phyloP scores from a whole-genome alignment of 75 land plant genomes.

The Pseudotsuga menziesii region DNA sequence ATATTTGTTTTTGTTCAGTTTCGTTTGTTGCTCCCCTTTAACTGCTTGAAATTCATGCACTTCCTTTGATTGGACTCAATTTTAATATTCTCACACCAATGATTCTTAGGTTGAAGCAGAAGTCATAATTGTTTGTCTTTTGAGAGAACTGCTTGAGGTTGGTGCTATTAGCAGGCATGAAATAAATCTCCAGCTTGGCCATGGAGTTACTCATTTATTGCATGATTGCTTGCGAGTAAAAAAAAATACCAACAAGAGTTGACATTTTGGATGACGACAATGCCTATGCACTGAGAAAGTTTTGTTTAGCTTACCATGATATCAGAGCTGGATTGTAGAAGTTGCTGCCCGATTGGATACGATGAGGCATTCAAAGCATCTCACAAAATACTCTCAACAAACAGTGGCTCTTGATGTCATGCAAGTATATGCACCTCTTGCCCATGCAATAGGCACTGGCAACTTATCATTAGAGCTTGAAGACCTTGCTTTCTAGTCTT shows the following conservation, averaged over 20 bases:
- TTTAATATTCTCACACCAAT: neutral
- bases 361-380: constrained; percentile 64
- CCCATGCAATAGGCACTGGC: constrained; percentile 78
- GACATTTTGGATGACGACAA: constrained; percentile 72
- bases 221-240: constrained; percentile 74
- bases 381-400: constrained; percentile 79
- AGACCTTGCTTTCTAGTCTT: constrained; percentile 78
- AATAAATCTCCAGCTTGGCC: constrained; percentile 54
- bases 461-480: constrained; percentile 79
- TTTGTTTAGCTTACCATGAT: constrained; percentile 84
- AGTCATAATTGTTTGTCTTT: constrained; percentile 80
- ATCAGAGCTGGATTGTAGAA: constrained; percentile 73
- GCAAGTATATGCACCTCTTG: constrained; percentile 92
- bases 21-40: neutral
- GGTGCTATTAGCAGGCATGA: constrained; percentile 40
- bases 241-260: constrained; percentile 38
- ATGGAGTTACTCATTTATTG: constrained; percentile 56
- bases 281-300: constrained; percentile 63
- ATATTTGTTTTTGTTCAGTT: neutral
- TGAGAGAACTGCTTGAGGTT: constrained; percentile 57
- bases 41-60: neutral
- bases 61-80: neutral
- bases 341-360: constrained; percentile 69
- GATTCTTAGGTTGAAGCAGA: constrained; percentile 86
- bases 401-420: constrained; percentile 75